Conservation (phyloP, 2,329 filamentous ascomycete genomes). For the Paecilomyces dactylethromorphus region DNA sequence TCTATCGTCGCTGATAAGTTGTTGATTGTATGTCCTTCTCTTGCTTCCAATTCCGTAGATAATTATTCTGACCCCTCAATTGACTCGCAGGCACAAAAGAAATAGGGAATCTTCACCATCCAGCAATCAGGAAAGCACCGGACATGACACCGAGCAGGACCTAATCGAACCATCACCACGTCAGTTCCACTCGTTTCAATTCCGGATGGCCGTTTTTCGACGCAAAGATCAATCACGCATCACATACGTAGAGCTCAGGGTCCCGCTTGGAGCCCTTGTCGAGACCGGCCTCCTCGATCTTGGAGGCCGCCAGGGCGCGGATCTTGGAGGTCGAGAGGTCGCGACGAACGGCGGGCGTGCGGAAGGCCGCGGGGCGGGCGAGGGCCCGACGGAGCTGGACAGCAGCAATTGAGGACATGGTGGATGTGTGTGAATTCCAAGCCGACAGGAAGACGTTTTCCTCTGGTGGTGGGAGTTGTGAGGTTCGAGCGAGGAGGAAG, state of each 20-base stretch:
- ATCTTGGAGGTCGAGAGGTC: conserved; percentile 35
- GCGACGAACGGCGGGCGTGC: conserved; percentile 34
- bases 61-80: not conserved
- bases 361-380: conserved; percentile 33
- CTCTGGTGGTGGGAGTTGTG: conserved; percentile 12
- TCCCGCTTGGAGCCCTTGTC: conserved; percentile 62
- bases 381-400: conserved; percentile 35
- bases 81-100: not conserved
- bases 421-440: not conserved
- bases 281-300: conserved; percentile 45
- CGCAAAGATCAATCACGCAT: not conserved
- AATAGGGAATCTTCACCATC: conserved; percentile 49
- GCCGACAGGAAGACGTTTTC: not conserved
- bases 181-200: conserved; percentile 13
- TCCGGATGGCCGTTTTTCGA: not conserved
- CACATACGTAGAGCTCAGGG: conserved; percentile 68
- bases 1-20: not conserved
- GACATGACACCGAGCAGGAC: conserved; percentile 89
- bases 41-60: not conserved
- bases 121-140: conserved; percentile 77
- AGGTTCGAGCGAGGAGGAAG: conserved; percentile 4
- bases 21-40: not conserved
- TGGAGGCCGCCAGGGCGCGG: conserved; percentile 32
- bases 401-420: conserved; percentile 38
- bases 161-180: conserved; percentile 41